Percentiles rank a stretch among this genome's conserved stretches.
phyloP scores from a whole-genome alignment of 768 basidiomycete species.

The Coprinopsis marcescibilis region DNA sequence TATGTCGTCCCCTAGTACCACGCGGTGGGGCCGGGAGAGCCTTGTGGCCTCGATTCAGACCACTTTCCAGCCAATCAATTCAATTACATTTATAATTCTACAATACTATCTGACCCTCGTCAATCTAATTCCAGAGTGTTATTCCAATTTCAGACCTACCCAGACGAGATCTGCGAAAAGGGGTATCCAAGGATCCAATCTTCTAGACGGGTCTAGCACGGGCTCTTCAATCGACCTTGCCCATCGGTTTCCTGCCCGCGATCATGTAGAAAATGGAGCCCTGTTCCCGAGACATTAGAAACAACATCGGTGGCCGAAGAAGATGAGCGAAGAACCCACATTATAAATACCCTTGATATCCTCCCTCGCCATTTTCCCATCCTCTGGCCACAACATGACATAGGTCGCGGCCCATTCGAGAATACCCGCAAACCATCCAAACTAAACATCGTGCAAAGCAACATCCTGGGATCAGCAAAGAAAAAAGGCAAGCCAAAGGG shows the following conservation, averaged over 20 bases:
- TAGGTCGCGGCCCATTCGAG: conserved; percentile 40
- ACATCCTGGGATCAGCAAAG: neutral
- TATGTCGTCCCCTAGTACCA: too few species aligned
- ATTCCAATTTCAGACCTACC: neutral
- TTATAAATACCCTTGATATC: conserved; percentile 36
- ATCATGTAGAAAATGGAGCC: conserved; percentile 31
- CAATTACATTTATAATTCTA: too few species aligned
- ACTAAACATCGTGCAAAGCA: conserved; percentile 19
- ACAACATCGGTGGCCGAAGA: neutral
- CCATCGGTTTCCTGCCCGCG: conserved; percentile 20
- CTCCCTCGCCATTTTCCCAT: conserved; percentile 31
- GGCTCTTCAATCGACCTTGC: conserved; percentile 1
- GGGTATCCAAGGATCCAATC: too few species aligned
- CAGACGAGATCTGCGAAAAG: neutral
- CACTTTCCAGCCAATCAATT: too few species aligned
- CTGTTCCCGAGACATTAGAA: conserved; percentile 11
- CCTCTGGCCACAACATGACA: conserved; percentile 30
- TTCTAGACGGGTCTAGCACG: neutral
- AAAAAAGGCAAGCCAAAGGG: neutral
- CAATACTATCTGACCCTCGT: too few species aligned
- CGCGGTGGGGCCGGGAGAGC: too few species aligned
- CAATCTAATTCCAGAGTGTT: too few species aligned
- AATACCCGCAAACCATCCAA: conserved; percentile 35
- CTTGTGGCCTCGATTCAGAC: too few species aligned
- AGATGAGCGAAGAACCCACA: conserved; percentile 19